Evolutionary conservation across 225 moss, liverwort and hornwort species (phyloP), one percentile per base, ranked within the genome.

Genomic region (Neckera pumila): DNA sequence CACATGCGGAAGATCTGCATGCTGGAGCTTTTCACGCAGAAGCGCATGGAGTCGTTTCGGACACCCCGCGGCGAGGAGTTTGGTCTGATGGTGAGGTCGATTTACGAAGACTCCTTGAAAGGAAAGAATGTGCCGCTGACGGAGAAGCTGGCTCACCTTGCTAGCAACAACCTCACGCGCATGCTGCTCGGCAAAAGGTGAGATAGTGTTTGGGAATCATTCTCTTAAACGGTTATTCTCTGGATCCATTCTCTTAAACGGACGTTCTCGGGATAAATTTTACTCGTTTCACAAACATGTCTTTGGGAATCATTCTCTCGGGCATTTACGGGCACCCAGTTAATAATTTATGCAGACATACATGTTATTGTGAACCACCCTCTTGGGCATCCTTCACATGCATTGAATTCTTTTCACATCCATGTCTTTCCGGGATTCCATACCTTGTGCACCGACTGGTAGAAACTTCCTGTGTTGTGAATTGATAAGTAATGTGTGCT

Each of bases 151-250:
- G 74, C 88, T 45, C 89, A 92, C 73, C 92, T 95, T 40, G 88
- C 89, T n/a, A 86, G 88, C 58, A 97, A 95, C 89, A 96, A 88
- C 70, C 54, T 97, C 43, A 94, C 95, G 28, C 89, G 90, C 80
- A 93, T 97, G 91, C 74, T 96, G 8, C 93, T 96, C 36, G 92
- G 94, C 76, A 93, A 91, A 89, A 94, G 93, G 90, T 95, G 28
- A 80, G 69, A 33, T 33, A 19, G 12, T 10, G 12, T 19, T 33
- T 49, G 33, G 16, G 5, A 4, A 49, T 65, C 8, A 17, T 53
- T n/a, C 36, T n/a, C 15, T n/a, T 36, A 9, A 54, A 53, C 30
- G 49, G 49, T 4, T 9, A 36, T 22, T 83, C 49, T 53, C 18
- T 8, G 38, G 2, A 51, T 15, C 0, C 2, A 23, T 78, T 78